Evolutionary conservation across 2,329 filamentous ascomycete species (phyloP), one percentile per base, ranked within the genome.

Genomic region (Colletotrichum musae): DNA sequence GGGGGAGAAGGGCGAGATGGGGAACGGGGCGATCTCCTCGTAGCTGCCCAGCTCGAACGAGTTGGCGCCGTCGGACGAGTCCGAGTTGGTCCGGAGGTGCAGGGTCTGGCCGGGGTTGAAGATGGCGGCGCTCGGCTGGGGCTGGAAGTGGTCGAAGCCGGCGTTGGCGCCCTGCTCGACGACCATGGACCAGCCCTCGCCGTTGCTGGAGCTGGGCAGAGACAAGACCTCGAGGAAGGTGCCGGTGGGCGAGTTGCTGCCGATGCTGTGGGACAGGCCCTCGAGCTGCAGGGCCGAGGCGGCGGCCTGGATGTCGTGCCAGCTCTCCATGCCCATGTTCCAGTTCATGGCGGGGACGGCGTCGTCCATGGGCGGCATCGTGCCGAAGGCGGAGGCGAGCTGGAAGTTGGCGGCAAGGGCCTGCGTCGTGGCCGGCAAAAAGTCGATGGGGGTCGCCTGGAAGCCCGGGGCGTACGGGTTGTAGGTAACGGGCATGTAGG

Each of bases 41-140:
- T 92, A 97, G 82, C 93, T 96, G 72, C 90, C 84, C 87, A 94
- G 79, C 82, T 94, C 78, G 85, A 92, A 77, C 77, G 91, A 84
- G 79, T 87, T 85, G 79, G 89, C 80, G 74, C 91, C 89, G 41
- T 95, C 92, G 1, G 93, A 96, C 2, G 94, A 96, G 75, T 97
- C 94, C 4, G 95, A 97, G 75, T 92, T 91, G 63, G 92, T 95
- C 74, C 95, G 90, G 76, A 97, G 88, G 82, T 98, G 95, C 59
- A 98, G 85, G 1, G 94, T 97, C 82, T 97, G 93, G 71, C 92
- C 90, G 2, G 95, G 95, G 81, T 98, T 97, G 85, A 97, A 97
- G 76, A 97, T 95, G 73, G 93, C 91, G 48, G 85, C 80, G 71
- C 85, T 88, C 59, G 88, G 87, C 57, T 72, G 70, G 5, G 84